Conservation (phyloP, 345 rosid species). For the Murraya paniculata region DNA sequence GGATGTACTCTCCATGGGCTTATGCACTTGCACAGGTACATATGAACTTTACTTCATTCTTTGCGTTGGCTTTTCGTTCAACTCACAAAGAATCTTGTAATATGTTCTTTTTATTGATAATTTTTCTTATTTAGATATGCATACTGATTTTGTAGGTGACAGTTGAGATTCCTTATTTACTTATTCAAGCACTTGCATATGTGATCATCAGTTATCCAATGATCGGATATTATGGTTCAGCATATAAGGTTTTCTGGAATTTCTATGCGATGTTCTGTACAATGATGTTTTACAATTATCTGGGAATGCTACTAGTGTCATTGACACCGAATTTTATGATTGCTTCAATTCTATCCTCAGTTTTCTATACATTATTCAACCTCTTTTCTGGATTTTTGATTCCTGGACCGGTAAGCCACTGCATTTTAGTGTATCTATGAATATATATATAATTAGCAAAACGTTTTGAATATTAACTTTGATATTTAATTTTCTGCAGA, state of each 20-base stretch:
- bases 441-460: too few species aligned
- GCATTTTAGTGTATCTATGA: too few species aligned
- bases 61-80: too few species aligned
- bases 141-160: constrained; percentile 40
- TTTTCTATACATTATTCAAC: constrained; percentile 40
- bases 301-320: constrained; percentile 63
- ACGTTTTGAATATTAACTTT: background rate
- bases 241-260: constrained; percentile 58
- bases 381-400: constrained; percentile 71
- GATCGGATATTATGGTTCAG: constrained; percentile 59
- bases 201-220: constrained; percentile 56
- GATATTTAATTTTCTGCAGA: constrained; percentile 36
- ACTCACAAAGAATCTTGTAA: too few species aligned
- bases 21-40: constrained; percentile 65
- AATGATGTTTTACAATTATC: constrained; percentile 51
- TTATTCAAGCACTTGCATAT: constrained; percentile 40
- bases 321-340: constrained; percentile 60
- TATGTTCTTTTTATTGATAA: too few species aligned
- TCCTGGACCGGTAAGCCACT: constrained; percentile 57
- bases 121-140: background rate
- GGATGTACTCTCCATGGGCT: constrained; percentile 79
- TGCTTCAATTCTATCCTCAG: constrained; percentile 47
- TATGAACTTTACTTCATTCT: too few species aligned
- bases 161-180: constrained; percentile 66
- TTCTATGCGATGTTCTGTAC: constrained; percentile 59